Evolutionary conservation across 345 rosid genomes (phyloP).

Genomic region (Rhodomyrtus tomentosa): DNA sequence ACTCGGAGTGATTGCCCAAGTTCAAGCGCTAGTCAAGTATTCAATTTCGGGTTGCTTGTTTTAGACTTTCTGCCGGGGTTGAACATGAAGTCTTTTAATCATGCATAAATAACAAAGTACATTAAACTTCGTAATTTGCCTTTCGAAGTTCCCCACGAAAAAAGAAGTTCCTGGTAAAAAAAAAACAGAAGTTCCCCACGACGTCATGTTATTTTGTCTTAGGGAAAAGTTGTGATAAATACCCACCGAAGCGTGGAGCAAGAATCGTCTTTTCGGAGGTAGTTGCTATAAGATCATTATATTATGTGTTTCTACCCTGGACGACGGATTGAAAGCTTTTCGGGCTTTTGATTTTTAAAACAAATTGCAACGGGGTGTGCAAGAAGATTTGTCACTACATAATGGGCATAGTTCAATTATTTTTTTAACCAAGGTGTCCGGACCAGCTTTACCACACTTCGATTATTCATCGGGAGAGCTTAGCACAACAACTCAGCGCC

Average conservation of each 20-base stretch:
- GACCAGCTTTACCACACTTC: too few relatives aligned
- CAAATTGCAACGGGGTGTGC: neutral
- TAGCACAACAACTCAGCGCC: too few relatives aligned
- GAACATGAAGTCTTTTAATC: neutral
- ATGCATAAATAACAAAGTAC: neutral
- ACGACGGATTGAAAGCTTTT: neutral
- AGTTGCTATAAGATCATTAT: too few relatives aligned
- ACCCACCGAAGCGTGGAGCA: too few relatives aligned
- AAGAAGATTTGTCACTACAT: neutral
- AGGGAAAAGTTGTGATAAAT: neutral
- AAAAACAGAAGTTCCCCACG: too few relatives aligned
- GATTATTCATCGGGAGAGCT: too few relatives aligned
- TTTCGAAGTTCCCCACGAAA: neutral
- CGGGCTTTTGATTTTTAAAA: neutral
- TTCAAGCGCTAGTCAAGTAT: neutral
- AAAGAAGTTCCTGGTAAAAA: too few relatives aligned
- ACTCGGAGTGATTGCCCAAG: neutral
- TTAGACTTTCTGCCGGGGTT: neutral
- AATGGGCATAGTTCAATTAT: too few relatives aligned
- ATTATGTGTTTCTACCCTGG: too few relatives aligned
- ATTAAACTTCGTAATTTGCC: neutral
- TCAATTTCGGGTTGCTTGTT: neutral
- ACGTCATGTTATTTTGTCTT: neutral
- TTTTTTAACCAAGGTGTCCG: too few relatives aligned
- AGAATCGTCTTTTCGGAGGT: too few relatives aligned